These are phyloP conservation scores for Anethum foeniculum DNA, from an alignment of 140 eudicot species.

Conservation along the genomic window DNA sequence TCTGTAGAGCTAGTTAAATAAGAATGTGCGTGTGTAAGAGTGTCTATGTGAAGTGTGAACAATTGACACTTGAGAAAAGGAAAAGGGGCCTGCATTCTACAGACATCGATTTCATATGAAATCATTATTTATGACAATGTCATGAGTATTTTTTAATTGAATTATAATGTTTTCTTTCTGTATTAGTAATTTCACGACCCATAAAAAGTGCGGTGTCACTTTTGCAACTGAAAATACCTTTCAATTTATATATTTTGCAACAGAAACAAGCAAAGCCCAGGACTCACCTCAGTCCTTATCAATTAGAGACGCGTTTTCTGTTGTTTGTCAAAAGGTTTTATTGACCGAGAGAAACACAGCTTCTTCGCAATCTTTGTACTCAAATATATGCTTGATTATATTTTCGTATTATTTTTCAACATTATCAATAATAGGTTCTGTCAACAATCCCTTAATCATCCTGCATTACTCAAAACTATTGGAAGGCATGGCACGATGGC, in stretches of 20 bases:
- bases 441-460: no score
- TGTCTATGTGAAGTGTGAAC: neutral
- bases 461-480: no score
- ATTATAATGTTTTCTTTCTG: no score
- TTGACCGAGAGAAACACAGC: neutral
- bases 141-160: no score
- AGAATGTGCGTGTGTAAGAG: neutral
- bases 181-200: neutral
- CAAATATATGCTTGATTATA: no score
- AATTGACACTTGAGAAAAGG: neutral
- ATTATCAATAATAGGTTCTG: no score
- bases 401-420: no score
- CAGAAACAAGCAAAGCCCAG: neutral
- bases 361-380: neutral
- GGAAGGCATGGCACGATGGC: no score
- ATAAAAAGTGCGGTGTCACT: neutral
- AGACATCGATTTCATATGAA: neutral
- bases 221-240: neutral
- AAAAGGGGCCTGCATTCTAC: neutral
- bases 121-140: no score
- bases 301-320: neutral
- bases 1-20: neutral
- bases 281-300: neutral
- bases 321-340: neutral
- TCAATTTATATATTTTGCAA: neutral